Conservation (phyloP, 371 early-diverging fungal genomes). For the Apophysomyces ossiformis region DNA sequence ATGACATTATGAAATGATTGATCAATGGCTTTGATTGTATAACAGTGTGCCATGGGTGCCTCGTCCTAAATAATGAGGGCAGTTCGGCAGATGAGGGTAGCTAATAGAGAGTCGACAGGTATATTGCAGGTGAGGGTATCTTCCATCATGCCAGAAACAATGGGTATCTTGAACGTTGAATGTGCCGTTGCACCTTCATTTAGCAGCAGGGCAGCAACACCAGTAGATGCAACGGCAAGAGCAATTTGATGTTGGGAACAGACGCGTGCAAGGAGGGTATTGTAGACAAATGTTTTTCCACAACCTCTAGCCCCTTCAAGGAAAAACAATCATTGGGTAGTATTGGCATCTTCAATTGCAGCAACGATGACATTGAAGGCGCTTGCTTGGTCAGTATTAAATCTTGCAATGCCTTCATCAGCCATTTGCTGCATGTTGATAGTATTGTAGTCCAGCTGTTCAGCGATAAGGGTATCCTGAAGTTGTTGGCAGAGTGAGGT, state of each 20-base stretch:
- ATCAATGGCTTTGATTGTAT: neutral
- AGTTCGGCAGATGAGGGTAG: neutral
- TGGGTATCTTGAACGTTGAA: too few species aligned
- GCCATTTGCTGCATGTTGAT: neutral
- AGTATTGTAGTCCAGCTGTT: neutral
- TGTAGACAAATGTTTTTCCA: constrained; percentile 29
- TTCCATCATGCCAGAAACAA: too few species aligned
- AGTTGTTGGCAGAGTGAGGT: neutral
- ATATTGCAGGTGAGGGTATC: neutral
- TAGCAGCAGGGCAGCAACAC: too few species aligned
- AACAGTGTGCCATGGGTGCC: constrained; percentile 15
- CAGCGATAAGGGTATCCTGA: neutral
- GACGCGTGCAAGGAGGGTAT: constrained; percentile 17
- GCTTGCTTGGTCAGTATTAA: constrained; percentile 10
- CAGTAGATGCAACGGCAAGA: too few species aligned
- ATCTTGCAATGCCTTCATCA: neutral
- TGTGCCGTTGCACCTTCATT: too few species aligned
- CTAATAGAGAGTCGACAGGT: neutral
- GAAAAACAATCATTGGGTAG: constrained; percentile 19
- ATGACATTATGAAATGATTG: constrained; percentile 5
- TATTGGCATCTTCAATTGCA: neutral
- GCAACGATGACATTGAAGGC: constrained; percentile 16
- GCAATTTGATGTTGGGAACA: constrained; percentile 4
- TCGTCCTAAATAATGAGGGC: constrained; percentile 24
- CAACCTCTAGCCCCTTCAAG: constrained; percentile 21